Base-by-base conservation (phyloP, 148 eudicot genomes). In the Oxyria digyna region DNA sequence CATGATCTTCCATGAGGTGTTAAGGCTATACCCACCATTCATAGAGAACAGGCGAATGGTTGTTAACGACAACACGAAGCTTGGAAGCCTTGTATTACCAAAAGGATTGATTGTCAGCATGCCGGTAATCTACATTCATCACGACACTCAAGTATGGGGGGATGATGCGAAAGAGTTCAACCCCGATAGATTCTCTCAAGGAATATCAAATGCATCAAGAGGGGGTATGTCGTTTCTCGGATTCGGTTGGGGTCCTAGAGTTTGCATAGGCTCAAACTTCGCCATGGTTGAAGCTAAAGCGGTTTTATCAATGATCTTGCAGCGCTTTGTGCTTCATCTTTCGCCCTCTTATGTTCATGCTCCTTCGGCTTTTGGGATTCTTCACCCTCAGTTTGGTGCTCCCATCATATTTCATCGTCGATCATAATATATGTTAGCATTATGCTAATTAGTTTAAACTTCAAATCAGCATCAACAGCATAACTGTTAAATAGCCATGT, bases 311-410 rank as follows among this genome's bases (percentile, higher is more conserved):
- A 77, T 82, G 86, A 77, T 85, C 15, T 69, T 85, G 21, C 83
- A 77, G 50, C 77, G 68, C 1, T 84, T 85, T 42, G 42, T 64
- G 0, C 82, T 88, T 45, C 75, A 84, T 81, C 72, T 82, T 3
- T 84, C 90, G 14, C 77, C 85, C 0, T 80, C 79, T 11, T 85
- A 88, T 49, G 12, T 67, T 14, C 95, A 88, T 68, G 85, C 91
- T 59, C 95, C 95, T 14, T 77, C 50, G 21, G 9, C 50, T 14
- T 20, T 68, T 2, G 0, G 81, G 1, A 71, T 79, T 4, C 79
- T 84, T 26, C 72, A 74, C 10, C 87, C 95, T 8, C 87, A 80
- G 55, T 45, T 73, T 69, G 91, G 95, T n/a, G 95, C 85, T 64
- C 81, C 69, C 13, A 2, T 88, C 27, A 69, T 79, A 55, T 29